phyloP scores from a whole-genome alignment of 225 moss, liverwort and hornwort genomes.

The Sphagnum tenellum region DNA sequence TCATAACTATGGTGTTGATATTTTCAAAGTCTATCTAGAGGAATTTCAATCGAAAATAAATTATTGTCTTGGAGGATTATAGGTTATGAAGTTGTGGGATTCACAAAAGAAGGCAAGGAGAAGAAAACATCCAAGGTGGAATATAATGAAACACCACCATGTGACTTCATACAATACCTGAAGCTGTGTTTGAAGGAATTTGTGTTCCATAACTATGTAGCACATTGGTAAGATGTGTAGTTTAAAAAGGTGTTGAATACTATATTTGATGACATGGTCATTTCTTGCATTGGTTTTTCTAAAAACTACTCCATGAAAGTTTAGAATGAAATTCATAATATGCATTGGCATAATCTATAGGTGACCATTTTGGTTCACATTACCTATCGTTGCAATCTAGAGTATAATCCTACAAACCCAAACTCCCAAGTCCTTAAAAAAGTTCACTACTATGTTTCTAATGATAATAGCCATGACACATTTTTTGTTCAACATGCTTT shows the following conservation, averaged over 20 bases:
- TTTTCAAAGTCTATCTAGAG: background rate
- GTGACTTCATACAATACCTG: background rate
- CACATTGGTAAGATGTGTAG: background rate
- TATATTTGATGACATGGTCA: background rate
- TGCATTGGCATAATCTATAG: too few species aligned
- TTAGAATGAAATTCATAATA: too few species aligned
- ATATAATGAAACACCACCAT: background rate
- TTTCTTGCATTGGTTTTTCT: too few species aligned
- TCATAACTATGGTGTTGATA: background rate
- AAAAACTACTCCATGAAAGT: too few species aligned
- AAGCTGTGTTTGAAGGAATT: background rate
- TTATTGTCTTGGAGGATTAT: background rate
- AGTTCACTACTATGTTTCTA: too few species aligned
- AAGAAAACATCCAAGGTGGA: background rate
- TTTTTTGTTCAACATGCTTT: too few species aligned
- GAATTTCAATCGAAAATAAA: background rate
- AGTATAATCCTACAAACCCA: too few species aligned
- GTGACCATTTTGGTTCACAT: too few species aligned
- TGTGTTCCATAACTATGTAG: background rate
- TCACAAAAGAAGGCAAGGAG: background rate
- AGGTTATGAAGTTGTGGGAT: constrained; percentile 1
- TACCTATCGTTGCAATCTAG: too few species aligned
- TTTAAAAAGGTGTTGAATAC: background rate
- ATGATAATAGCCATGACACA: too few species aligned
- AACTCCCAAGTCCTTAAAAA: too few species aligned